phyloP scores from a whole-genome alignment of 2,329 filamentous ascomycete species.

The Neonectria faginata region DNA sequence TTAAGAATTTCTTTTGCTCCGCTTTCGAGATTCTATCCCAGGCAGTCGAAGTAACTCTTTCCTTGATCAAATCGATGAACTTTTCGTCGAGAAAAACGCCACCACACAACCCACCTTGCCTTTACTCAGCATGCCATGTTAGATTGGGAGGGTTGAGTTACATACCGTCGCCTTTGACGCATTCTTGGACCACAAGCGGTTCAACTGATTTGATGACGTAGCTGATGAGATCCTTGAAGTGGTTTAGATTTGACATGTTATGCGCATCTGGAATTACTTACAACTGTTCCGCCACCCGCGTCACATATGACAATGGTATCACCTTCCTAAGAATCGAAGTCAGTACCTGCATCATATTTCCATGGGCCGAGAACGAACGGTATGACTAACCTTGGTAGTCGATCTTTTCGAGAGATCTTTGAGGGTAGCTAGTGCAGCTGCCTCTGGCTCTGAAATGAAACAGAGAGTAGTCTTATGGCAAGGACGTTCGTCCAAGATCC shows the following conservation, averaged over 20 bases:
- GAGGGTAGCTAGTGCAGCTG: slow-evolving; percentile 55
- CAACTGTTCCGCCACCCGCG: slow-evolving; percentile 53
- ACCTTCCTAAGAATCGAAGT: slow-evolving; percentile 19
- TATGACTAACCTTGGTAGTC: slow-evolving; percentile 34
- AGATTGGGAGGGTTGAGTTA: background rate
- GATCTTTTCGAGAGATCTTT: slow-evolving; percentile 42
- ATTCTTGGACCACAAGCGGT: slow-evolving; percentile 51
- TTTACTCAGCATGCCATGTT: background rate
- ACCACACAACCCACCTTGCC: slow-evolving; percentile 53
- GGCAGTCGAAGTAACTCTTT: no score
- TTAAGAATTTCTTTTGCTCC: no score
- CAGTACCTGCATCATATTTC: no score
- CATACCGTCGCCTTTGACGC: slow-evolving; percentile 53
- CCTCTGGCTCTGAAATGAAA: slow-evolving; percentile 59
- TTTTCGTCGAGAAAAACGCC: slow-evolving; percentile 53
- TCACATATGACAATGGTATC: slow-evolving; percentile 51
- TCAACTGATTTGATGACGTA: slow-evolving; percentile 45
- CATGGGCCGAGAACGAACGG: no score
- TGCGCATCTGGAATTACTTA: slow-evolving; percentile 18
- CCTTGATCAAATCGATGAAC: no score
- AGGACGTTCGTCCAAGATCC: slow-evolving; percentile 46
- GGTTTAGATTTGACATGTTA: background rate
- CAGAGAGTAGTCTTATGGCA: slow-evolving; percentile 48
- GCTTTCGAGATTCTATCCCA: no score
- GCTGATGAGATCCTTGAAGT: slow-evolving; percentile 54